phyloP scores from a whole-genome alignment of 2,329 filamentous ascomycete genomes.

The Pseudocercospora cruenta region DNA sequence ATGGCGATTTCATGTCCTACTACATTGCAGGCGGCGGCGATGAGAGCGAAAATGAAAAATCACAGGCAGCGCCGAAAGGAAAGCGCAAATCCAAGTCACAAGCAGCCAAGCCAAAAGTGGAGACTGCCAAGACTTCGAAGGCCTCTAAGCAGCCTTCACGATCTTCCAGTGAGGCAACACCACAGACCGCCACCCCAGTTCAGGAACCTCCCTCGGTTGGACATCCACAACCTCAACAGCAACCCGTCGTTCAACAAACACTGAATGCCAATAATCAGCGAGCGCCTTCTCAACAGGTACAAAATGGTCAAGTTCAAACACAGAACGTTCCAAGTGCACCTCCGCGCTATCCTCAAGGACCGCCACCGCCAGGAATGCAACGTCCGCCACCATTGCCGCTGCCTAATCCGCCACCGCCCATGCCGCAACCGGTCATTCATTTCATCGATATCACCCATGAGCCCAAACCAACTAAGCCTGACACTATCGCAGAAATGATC shows the following conservation, averaged over 20 bases:
- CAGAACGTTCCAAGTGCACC: slow-evolving; percentile 9
- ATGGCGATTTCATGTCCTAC: slow-evolving; percentile 39
- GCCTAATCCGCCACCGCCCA: slow-evolving; percentile 10
- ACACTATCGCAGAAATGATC: slow-evolving; percentile 33
- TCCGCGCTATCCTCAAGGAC: slow-evolving; percentile 12
- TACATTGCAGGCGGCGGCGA: slow-evolving; percentile 37
- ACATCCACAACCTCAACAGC: background rate
- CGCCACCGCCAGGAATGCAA: slow-evolving; percentile 9
- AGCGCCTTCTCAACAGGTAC: slow-evolving; percentile 2
- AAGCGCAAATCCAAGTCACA: slow-evolving; percentile 7
- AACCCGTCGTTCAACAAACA: slow-evolving; percentile 1
- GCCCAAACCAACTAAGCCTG: slow-evolving; percentile 22
- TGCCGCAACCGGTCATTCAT: slow-evolving; percentile 28
- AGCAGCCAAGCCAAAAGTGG: slow-evolving; percentile 12
- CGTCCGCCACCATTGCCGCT: slow-evolving; percentile 17
- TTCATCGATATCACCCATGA: slow-evolving; percentile 25
- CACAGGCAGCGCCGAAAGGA: slow-evolving; percentile 9
- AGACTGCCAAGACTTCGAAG: slow-evolving; percentile 13
- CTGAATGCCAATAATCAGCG: slow-evolving; percentile 4
- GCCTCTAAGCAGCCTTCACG: slow-evolving; percentile 7
- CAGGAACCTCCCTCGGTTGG: background rate
- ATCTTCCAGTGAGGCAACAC: slow-evolving; percentile 7
- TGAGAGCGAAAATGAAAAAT: slow-evolving; percentile 17
- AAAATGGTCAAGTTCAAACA: background rate
- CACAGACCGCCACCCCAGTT: background rate